Evolutionary conservation across 1,139 yeast genomes (phyloP), one percentile per base, ranked within the genome.

Genomic region (Meyerozyma carpophila): DNA sequence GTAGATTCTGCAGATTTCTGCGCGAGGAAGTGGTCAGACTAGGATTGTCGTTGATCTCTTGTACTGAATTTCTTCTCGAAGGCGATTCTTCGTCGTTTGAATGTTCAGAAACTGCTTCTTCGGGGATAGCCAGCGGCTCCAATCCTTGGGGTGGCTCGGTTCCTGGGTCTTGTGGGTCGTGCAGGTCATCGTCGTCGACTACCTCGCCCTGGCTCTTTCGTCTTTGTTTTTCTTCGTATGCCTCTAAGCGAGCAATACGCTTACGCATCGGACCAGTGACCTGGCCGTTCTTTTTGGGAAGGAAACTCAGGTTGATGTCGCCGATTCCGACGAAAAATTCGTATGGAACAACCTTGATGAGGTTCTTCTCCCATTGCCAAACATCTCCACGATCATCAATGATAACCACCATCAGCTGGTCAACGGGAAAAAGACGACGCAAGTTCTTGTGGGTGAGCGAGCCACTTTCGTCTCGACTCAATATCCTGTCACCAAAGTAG

Each of bases 371-470:
- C 98, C 98, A 93, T 58, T 87, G 89, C 99, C 99, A 93, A 9
- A 93, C 98, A 62, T 93, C 99, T 4, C 98, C 98, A 61, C 99
- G 78, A 61, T 93, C 99, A 63, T 93, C 99, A 48, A 93, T 93
- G 39, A 93, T 84, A 3, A 89, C 95, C 39, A 93, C 98, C 96
- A 93, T 87, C 13, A 95, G 84, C 32, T 95, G 95, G 51, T 93
- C 96, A 3, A 93, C 95, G 0, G 98, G 99, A 58, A 94, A 94
- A 42, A 94, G 69, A 48, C 98, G 72, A 56, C 86, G 84, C 49
- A 94, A 70, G 39, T 93, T 88, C 59, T 94, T 94, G 54, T 88
- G 96, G 3, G 95, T 84, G 50, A 91, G 67, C 8, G 93, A 86
- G 0, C 98, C 98, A 62, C 95, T 87, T 61, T 94, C 98, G 61